phyloP scores from a whole-genome alignment of 225 moss, liverwort and hornwort genomes.

The Climacium dendroides region DNA sequence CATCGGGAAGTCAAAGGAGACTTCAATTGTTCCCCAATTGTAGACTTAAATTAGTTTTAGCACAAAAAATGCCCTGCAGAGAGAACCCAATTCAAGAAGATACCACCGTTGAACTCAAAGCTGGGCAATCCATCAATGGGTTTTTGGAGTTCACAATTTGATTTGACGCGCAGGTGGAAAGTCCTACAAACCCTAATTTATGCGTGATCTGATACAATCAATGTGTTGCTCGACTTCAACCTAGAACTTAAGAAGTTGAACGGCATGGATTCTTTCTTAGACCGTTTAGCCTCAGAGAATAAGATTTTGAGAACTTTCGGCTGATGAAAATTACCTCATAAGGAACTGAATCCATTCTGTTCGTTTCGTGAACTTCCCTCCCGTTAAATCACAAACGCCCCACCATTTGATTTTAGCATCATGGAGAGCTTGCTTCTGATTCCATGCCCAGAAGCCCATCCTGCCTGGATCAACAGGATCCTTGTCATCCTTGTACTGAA shows the following conservation, averaged over 20 bases:
- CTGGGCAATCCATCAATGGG: not conserved
- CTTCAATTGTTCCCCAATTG: not conserved
- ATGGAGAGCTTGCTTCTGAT: conserved; percentile 17
- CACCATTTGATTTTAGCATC: conserved; percentile 29
- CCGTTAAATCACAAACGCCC: conserved; percentile 25
- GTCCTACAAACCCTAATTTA: not conserved
- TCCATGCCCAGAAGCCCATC: conserved; percentile 39
- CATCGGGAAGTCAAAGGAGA: not conserved
- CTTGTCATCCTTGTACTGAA: conserved; percentile 8
- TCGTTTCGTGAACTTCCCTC: conserved; percentile 13
- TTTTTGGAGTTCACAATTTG: not conserved
- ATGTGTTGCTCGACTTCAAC: not conserved
- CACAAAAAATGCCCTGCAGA: not conserved
- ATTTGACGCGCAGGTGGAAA: not conserved
- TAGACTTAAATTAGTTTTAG: not conserved
- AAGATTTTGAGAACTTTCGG: not conserved
- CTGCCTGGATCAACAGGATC: conserved; percentile 20
- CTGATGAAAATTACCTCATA: not conserved
- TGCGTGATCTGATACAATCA: not conserved
- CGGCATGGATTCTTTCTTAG: not conserved
- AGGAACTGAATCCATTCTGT: conserved; percentile 17
- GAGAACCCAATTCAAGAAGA: not conserved
- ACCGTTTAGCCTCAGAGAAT: not conserved
- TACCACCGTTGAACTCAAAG: not conserved
- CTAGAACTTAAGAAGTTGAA: not conserved